Base-by-base conservation (phyloP, 2,329 filamentous ascomycete species). In the Capronia coronata region DNA sequence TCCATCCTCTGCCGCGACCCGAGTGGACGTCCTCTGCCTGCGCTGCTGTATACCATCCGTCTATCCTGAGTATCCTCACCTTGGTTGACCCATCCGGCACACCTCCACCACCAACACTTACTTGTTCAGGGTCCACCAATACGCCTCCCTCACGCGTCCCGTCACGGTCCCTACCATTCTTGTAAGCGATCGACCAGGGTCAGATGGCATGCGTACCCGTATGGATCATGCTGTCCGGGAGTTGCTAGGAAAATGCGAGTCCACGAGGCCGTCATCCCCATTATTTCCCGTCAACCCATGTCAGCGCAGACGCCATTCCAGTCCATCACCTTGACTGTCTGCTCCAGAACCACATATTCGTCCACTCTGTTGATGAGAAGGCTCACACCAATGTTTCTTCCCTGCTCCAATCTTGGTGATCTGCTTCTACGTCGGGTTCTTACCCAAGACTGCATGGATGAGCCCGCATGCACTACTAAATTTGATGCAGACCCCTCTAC, bases 151-250 rank as follows among this genome's bases (percentile, higher is more conserved):
- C 41, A 6, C 18, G 10, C 14, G 25, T 46, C 42, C 48, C 45
- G 45, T 42, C 35, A 39, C 35, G 22, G 14, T 44, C 40, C 43
- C 38, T 46, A 34, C 34, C 40, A 22, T 40, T 14, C 48, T 27
- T 35, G 42, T 21, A 50, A 46, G 37, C 48, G 42, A 50, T 46
- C 42, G 27, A 35, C 43, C 34, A 50, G 48, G 48, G 48, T 50
- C 48, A 50, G 48, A 50, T 50, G 48, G 48, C 48, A 50, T 50
- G 48, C 48, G 48, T 50, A 27, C 41, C 18, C 42, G 46, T 27
- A 32, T 25, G 34, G 37, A 27, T 34, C 40, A 35, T 22, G 42
- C 11, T 45, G 14, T 37, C 18, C 34, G 8, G 14, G 34, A 37
- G 14, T 18, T 37, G n/a, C 8, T 18, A 8, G 43, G 42, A 32